Evolutionary conservation across 805 yeast species (phyloP).

Genomic region (Teunomyces stri): DNA sequence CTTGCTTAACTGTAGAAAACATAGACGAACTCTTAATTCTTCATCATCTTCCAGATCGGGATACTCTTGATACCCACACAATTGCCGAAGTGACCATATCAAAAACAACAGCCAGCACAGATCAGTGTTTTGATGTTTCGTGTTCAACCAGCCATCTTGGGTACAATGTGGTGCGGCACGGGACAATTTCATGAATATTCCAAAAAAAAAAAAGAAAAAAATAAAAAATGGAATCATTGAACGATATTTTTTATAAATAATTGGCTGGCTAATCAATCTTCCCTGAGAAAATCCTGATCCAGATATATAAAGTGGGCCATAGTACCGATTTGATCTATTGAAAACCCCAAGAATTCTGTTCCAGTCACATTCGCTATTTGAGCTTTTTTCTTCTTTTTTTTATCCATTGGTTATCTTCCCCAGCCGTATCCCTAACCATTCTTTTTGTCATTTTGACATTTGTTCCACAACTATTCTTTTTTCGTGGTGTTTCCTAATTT

Average conservation of each 20-base stretch:
- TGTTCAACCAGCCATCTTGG: background rate
- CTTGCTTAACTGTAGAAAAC: no score
- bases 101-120: background rate
- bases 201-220: background rate
- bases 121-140: background rate
- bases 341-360: background rate
- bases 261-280: conserved; percentile 1
- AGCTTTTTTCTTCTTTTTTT: background rate
- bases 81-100: background rate
- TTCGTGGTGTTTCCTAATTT: background rate
- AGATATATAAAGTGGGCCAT: conserved; percentile 1
- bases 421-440: background rate
- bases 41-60: no score
- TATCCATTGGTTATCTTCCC: background rate
- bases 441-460: background rate
- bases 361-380: background rate
- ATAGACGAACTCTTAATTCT: no score
- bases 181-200: background rate
- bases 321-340: conserved; percentile 2
- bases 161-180: background rate
- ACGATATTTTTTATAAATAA: background rate
- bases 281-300: conserved; percentile 2
- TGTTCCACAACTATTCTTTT: background rate
- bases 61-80: background rate
- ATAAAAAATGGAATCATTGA: background rate